Evolutionary conservation across 106 monocot species (phyloP).

Genomic region (Dendrobium huoshanense): DNA sequence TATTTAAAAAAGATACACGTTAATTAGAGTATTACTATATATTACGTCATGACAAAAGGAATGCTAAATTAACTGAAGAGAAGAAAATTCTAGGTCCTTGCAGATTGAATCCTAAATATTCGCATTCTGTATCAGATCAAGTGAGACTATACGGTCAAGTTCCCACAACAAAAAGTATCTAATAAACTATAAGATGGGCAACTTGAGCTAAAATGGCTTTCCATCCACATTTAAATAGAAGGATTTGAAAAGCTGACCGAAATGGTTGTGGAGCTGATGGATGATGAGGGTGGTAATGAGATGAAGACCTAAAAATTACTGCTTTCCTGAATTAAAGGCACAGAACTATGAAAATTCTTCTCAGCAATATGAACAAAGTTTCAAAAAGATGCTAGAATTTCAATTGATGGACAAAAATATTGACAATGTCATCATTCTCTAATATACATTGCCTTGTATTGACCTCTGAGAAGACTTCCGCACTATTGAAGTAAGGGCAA

Average conservation of each 20-base stretch:
- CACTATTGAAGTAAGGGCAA: slow-evolving; percentile 31
- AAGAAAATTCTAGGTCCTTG: background rate
- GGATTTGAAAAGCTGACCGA: background rate
- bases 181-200: background rate
- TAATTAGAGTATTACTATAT: background rate
- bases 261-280: background rate
- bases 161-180: background rate
- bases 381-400: background rate
- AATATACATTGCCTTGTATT: slow-evolving; percentile 11
- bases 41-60: background rate
- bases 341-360: background rate
- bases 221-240: background rate
- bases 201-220: background rate
- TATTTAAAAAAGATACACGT: background rate
- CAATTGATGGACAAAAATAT: slow-evolving; percentile 7
- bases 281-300: background rate
- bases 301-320: background rate
- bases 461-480: background rate
- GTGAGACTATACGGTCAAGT: background rate
- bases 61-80: background rate
- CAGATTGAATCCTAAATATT: background rate
- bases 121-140: background rate
- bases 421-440: background rate
- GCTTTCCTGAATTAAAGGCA: background rate
- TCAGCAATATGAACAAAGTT: background rate